Conservation (phyloP, 768 basidiomycete genomes). For the Austroboletus eburneus region DNA sequence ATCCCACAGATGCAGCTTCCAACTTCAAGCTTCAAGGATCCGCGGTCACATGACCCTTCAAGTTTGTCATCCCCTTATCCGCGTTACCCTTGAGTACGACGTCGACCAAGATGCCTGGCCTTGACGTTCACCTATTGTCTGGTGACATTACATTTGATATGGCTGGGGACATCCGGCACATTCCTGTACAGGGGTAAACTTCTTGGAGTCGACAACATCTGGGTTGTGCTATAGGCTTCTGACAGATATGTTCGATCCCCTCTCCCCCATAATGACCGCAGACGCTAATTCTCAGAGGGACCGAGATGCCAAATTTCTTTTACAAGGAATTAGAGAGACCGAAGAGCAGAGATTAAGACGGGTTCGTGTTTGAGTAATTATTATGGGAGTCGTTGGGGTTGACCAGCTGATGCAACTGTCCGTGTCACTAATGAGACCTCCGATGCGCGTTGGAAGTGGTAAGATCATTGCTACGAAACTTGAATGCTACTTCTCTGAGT, state of each 20-base stretch:
- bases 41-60: conserved; percentile 50
- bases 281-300: conserved; percentile 35
- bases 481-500: conserved; percentile 64
- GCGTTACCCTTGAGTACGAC: conserved; percentile 59
- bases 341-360: conserved; percentile 42
- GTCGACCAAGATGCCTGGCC: conserved; percentile 72
- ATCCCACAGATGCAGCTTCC: conserved; percentile 90
- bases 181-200: conserved; percentile 32
- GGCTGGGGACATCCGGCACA: conserved; percentile 60
- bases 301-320: conserved; percentile 46
- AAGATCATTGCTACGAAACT: conserved; percentile 75
- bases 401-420: conserved; percentile 27
- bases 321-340: conserved; percentile 49
- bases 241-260: conserved; percentile 50
- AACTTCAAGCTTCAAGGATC: conserved; percentile 88
- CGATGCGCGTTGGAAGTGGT: conserved; percentile 66
- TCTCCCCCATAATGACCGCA: conserved; percentile 30
- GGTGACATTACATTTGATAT: conserved; percentile 76
- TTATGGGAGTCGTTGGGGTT: conserved; percentile 1
- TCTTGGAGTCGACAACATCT: conserved; percentile 72
- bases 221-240: conserved; percentile 56
- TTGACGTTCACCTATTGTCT: conserved; percentile 65
- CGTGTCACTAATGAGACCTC: conserved; percentile 71
- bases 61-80: conserved; percentile 71
- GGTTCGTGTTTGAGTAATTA: conserved; percentile 16